phyloP scores from a whole-genome alignment of 176 grass and related monocot species.

The Avena atlantica region DNA sequence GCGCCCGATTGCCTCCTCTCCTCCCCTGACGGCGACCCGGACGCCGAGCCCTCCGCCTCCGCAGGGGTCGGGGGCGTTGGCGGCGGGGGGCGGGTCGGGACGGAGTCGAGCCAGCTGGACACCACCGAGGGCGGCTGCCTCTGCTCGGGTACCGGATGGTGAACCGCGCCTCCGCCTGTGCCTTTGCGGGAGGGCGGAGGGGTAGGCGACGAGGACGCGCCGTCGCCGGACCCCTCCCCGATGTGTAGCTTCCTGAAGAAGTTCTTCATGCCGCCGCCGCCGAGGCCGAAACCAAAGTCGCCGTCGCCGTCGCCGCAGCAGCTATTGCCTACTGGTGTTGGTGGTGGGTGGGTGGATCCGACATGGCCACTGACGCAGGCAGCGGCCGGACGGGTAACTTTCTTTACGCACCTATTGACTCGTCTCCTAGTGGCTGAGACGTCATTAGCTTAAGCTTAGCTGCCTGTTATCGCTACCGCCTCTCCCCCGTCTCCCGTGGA shows the following conservation, averaged over 20 bases:
- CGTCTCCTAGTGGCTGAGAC: slow-evolving; percentile 24
- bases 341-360: slow-evolving; percentile 71
- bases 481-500: not conserved
- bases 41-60: slow-evolving; percentile 36
- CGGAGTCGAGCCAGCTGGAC: slow-evolving; percentile 79
- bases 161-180: not conserved
- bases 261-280: slow-evolving; percentile 77
- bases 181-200: slow-evolving; percentile 50
- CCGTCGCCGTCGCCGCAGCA: slow-evolving; percentile 17
- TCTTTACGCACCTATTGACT: slow-evolving; percentile 57
- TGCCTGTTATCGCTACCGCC: slow-evolving; percentile 33
- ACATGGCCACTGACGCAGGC: slow-evolving; percentile 65
- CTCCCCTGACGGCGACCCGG: slow-evolving; percentile 32
- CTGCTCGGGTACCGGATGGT: slow-evolving; percentile 49
- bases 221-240: slow-evolving; percentile 60
- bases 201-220: slow-evolving; percentile 15
- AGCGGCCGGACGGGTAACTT: slow-evolving; percentile 42
- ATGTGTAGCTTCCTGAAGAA: slow-evolving; percentile 98
- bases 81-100: slow-evolving; percentile 45
- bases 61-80: slow-evolving; percentile 21
- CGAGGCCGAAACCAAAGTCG: slow-evolving; percentile 26
- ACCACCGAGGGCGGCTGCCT: slow-evolving; percentile 56
- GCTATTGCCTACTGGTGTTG: slow-evolving; percentile 52
- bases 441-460: slow-evolving; percentile 41
- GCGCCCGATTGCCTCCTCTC: slow-evolving; percentile 36